A percentile compares a stretch with the other conserved stretches of the same genome.
These are phyloP conservation scores for Arthrobotrys musiformis DNA, from an alignment of 2,329 filamentous ascomycete species.

Conservation along the genomic window DNA sequence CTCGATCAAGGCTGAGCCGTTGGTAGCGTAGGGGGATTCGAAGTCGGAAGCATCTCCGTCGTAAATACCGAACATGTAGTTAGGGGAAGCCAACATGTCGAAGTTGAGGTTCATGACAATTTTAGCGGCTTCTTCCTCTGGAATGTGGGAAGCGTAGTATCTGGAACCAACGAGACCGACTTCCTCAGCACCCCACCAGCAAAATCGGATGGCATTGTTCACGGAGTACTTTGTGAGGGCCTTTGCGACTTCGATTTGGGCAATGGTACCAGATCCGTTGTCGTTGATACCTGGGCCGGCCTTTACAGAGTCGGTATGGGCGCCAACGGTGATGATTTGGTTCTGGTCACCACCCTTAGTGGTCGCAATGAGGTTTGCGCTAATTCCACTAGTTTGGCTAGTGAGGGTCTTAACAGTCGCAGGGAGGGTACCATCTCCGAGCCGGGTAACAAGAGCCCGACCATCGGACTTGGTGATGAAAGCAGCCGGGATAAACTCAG, in stretches of 20 bases:
- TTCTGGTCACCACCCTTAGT: constrained; percentile 70
- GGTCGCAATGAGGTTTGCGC: constrained; percentile 71
- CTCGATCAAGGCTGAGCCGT: constrained; percentile 70
- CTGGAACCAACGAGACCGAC: constrained; percentile 70
- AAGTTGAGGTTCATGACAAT: constrained; percentile 77
- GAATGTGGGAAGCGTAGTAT: constrained; percentile 68
- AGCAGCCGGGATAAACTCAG: constrained; percentile 52
- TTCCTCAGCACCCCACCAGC: constrained; percentile 72
- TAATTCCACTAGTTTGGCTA: too few species aligned
- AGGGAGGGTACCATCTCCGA: constrained; percentile 56
- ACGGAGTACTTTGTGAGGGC: constrained; percentile 70
- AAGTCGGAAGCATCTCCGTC: constrained; percentile 70
- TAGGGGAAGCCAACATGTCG: constrained; percentile 76
- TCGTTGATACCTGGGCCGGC: constrained; percentile 75
- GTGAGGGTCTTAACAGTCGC: too few species aligned
- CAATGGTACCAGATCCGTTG: constrained; percentile 71
- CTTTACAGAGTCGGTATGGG: constrained; percentile 72
- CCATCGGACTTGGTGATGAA: constrained; percentile 56
- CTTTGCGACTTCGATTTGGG: constrained; percentile 70
- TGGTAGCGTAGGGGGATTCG: constrained; percentile 67
- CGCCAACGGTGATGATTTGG: constrained; percentile 71
- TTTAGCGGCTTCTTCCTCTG: constrained; percentile 68
- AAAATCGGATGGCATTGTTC: constrained; percentile 72
- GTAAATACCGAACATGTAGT: constrained; percentile 65
- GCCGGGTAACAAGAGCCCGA: constrained; percentile 44